Evolutionary conservation across 306 rosid species (phyloP), one percentile per base, ranked within the genome.

Genomic region (Quercus aquifolioides): DNA sequence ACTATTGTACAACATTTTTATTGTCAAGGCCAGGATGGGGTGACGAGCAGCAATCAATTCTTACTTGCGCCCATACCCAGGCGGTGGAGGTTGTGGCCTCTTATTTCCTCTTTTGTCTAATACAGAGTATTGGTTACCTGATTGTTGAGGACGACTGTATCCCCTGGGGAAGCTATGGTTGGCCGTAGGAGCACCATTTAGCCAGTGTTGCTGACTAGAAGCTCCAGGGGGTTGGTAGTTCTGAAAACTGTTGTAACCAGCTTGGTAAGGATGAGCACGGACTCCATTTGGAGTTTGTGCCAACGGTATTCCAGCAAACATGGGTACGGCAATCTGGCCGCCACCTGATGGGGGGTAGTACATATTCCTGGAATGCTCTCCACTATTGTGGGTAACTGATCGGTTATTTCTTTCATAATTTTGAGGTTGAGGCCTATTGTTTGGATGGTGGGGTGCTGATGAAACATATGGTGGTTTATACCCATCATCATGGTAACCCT

Each of bases 91-190:
- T 74, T 85, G 88, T 5, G 86, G 90, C 57, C 86, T 76, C 83
- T 86, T 73, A 69, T 74, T 78, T n/a, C 86, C 81, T 76, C 90
- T 79, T 76, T 90, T 84, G 77, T 91, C 91, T 77, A 92, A 79
- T 11, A 55, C 71, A 46, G 94, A 59, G 74, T 76, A 94, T 57
- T 73, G 92, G 77, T 94, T 92, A 31, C 87, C 86, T 14, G 85
- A 76, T 41, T 83, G 92, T 49, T 88, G 89, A 51, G 81, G 79
- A 26, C 54, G 87, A 31, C 84, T 85, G 38, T 84, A 74, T 7
- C 86, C 90, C 75, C 88, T 82, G 58, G 82, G 74, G n/a, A 38
- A 35, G 71, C 69, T 25, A 1, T 81, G 73, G 82, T 82, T 67
- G 35, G 75, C 78, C 25, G 64, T 77, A 43, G 90, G 79, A 33